A percentile compares a stretch with the other conserved stretches of the same genome.
Conservation (phyloP, 2,329 filamentous ascomycete genomes). For the Fusarium protoensiforme region DNA sequence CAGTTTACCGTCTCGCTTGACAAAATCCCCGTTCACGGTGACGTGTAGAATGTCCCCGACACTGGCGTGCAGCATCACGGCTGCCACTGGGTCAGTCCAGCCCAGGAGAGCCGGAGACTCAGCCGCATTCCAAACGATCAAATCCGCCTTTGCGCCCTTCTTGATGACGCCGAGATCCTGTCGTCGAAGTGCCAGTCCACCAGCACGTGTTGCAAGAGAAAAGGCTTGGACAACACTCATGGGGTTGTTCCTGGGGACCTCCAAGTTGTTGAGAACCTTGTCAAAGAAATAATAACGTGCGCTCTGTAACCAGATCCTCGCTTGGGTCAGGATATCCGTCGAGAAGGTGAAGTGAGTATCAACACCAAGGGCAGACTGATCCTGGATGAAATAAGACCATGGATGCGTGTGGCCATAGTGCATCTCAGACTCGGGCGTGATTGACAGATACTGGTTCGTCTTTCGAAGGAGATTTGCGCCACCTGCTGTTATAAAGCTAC, state of each 20-base stretch:
- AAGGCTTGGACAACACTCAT: conserved; percentile 67
- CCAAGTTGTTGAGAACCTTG: conserved; percentile 52
- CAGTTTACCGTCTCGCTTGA: conserved; percentile 57
- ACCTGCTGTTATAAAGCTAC: conserved; percentile 53
- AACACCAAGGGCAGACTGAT: conserved; percentile 64
- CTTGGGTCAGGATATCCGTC: conserved; percentile 62
- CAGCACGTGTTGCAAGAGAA: conserved; percentile 62
- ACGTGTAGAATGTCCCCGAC: conserved; percentile 64
- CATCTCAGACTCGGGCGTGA: conserved; percentile 69
- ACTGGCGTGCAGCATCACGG: conserved; percentile 65
- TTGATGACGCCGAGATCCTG: conserved; percentile 62
- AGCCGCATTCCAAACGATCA: conserved; percentile 63
- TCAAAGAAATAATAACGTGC: conserved; percentile 53
- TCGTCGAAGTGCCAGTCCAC: conserved; percentile 62
- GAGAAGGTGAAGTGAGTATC: conserved; percentile 66
- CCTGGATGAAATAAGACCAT: conserved; percentile 54
- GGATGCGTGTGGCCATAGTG: conserved; percentile 67
- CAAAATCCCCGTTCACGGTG: conserved; percentile 51
- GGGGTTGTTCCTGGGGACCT: conserved; percentile 59
- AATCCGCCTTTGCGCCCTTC: conserved; percentile 63
- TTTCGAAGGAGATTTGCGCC: conserved; percentile 56
- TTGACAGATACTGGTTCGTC: conserved; percentile 64
- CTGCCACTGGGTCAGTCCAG: conserved; percentile 66
- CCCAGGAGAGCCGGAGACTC: conserved; percentile 61
- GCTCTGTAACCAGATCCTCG: conserved; percentile 64